A percentile compares a stretch with the other conserved stretches of the same genome.
Conservation (phyloP, 805 yeast species). For the Yamadazyma scolyti region DNA sequence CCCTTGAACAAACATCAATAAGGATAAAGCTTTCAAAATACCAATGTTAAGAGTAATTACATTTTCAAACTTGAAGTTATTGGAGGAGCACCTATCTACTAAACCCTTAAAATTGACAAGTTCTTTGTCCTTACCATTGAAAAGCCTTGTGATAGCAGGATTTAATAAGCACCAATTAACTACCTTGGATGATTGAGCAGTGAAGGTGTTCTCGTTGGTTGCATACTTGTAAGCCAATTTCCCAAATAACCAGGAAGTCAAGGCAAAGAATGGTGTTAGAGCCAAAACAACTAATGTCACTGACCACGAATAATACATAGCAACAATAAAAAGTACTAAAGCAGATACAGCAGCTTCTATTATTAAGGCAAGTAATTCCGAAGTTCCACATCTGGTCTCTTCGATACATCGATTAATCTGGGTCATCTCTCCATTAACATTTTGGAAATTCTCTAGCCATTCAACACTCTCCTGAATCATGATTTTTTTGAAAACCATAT, state of each 20-base stretch:
- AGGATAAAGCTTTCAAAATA: conserved; percentile 50
- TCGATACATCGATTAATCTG: conserved; percentile 72
- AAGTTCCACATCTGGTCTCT: conserved; percentile 62
- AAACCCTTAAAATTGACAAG: conserved; percentile 35
- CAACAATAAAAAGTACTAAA: conserved; percentile 53
- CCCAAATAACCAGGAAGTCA: conserved; percentile 49
- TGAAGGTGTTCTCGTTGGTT: conserved; percentile 50
- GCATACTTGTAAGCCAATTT: conserved; percentile 48
- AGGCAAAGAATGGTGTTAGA: conserved; percentile 63
- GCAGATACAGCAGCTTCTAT: conserved; percentile 53
- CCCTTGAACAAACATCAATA: conserved; percentile 83
- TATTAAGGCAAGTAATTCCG: conserved; percentile 61
- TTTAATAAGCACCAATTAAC: conserved; percentile 69
- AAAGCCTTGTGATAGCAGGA: conserved; percentile 56
- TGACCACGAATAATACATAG: conserved; percentile 81
- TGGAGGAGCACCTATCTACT: conserved; percentile 30
- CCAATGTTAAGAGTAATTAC: conserved; percentile 56
- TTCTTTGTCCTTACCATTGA: conserved; percentile 57
- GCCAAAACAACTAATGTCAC: conserved; percentile 76
- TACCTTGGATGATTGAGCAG: conserved; percentile 55
- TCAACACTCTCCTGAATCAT: conserved; percentile 39
- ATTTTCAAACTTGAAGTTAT: conserved; percentile 42
- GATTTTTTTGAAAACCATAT: conserved; percentile 39
- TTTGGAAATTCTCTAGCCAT: conserved; percentile 62
- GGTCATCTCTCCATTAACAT: conserved; percentile 59